These are phyloP conservation scores for Ilyonectria sp. DNA, from an alignment of 2,329 filamentous ascomycete genomes.

Conservation along the genomic window DNA sequence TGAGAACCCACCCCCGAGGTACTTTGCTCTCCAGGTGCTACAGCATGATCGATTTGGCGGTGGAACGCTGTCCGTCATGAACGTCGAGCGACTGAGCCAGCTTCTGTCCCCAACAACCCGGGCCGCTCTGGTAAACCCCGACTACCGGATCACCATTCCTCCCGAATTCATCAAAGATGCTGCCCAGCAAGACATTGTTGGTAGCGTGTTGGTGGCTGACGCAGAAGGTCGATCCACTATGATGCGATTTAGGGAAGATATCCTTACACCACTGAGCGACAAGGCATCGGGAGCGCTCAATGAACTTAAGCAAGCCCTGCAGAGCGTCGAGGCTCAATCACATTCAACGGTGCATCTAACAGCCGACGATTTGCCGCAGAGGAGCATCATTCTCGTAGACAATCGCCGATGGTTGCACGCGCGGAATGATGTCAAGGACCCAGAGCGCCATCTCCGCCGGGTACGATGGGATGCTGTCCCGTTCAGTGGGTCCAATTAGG, in stretches of 20 bases:
- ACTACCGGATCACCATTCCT: slow-evolving; percentile 53
- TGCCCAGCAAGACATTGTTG: slow-evolving; percentile 34
- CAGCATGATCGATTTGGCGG: slow-evolving; percentile 58
- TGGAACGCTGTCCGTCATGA: slow-evolving; percentile 58
- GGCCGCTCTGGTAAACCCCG: slow-evolving; percentile 41
- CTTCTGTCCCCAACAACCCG: slow-evolving; percentile 46
- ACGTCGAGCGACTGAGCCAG: slow-evolving; percentile 47
- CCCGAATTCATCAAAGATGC: slow-evolving; percentile 54
- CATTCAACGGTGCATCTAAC: slow-evolving; percentile 45
- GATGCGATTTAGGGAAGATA: slow-evolving; percentile 53
- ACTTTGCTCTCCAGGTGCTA: slow-evolving; percentile 60
- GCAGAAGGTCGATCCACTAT: slow-evolving; percentile 16
- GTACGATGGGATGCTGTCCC: slow-evolving; percentile 54
- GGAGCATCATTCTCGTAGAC: slow-evolving; percentile 52
- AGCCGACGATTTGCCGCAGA: slow-evolving; percentile 45
- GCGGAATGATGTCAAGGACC: slow-evolving; percentile 51
- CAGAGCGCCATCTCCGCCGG: slow-evolving; percentile 53
- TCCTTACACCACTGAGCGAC: slow-evolving; percentile 47
- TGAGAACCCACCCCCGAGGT: slow-evolving; percentile 54
- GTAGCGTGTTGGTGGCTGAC: slow-evolving; percentile 40
- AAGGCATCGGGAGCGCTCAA: slow-evolving; percentile 42
- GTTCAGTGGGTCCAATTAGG: slow-evolving; percentile 32
- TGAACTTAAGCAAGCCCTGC: slow-evolving; percentile 44
- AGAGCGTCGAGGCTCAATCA: slow-evolving; percentile 23
- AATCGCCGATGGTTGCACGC: slow-evolving; percentile 56